Evolutionary conservation across 441 rosid species (phyloP), one percentile per base, ranked within the genome.

Genomic region (Metrosideros polymorpha): DNA sequence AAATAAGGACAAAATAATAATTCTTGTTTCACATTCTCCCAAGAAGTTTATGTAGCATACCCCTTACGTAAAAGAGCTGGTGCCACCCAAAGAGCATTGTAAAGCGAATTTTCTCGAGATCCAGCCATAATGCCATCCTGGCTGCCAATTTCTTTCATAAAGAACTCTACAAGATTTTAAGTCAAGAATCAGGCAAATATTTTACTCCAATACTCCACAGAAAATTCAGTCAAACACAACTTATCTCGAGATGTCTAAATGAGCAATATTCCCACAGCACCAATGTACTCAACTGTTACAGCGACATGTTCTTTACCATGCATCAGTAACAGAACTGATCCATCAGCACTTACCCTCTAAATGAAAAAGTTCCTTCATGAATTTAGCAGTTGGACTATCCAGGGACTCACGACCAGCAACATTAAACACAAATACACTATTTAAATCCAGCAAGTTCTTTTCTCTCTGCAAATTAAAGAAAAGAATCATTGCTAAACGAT

Each of bases 11-110:
- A 49, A n/a, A n/a, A n/a, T n/a, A n/a, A n/a, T n/a, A n/a, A n/a
- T n/a, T n/a, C n/a, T n/a, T n/a, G n/a, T n/a, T n/a, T n/a, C n/a
- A n/a, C n/a, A n/a, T n/a, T n/a, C n/a, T n/a, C n/a, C n/a, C n/a
- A n/a, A n/a, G n/a, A n/a, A n/a, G n/a, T n/a, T n/a, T n/a, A n/a
- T n/a, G n/a, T n/a, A n/a, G n/a, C n/a, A n/a, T n/a, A n/a, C n/a
- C n/a, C n/a, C n/a, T n/a, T n/a, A n/a, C n/a, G n/a, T n/a, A n/a
- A n/a, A n/a, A n/a, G n/a, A n/a, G n/a, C n/a, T n/a, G n/a, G n/a
- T n/a, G 99, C 98, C 85, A 93, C 97, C 99, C 99, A 96, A 43
- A 97, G 94, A 84, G 97, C 96, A 92, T 92, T 94, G n/a, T n/a
- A n/a, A n/a, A n/a, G n/a, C n/a, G n/a, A n/a, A n/a, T n/a, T n/a